Conservation (phyloP, 1,139 yeast species). For the Geotrichum australiense region DNA sequence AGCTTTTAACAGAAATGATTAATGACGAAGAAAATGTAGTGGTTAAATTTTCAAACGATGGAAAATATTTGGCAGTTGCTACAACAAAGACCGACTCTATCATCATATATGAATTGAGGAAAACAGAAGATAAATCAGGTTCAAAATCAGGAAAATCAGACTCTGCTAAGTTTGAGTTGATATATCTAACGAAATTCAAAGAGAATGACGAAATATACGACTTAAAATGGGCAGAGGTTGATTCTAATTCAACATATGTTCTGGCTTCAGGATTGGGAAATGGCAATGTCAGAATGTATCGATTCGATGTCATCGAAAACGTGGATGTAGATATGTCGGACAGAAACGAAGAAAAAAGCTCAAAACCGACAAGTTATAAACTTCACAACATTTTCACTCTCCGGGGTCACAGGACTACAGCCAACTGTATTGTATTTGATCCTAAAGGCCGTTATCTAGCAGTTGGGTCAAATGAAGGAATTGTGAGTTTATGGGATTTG, state of each 20-base stretch:
- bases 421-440: constrained; percentile 47
- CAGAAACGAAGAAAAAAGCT: background rate
- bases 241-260: constrained; percentile 18
- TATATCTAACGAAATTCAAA: constrained; percentile 18
- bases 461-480: constrained; percentile 65
- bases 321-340: constrained; percentile 3
- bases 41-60: constrained; percentile 46
- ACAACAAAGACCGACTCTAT: constrained; percentile 33
- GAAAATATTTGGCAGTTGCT: constrained; percentile 45
- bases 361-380: constrained; percentile 4
- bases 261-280: constrained; percentile 33
- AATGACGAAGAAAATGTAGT: constrained; percentile 35
- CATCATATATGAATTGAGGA: constrained; percentile 17
- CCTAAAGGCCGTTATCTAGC: constrained; percentile 51
- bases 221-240: constrained; percentile 33
- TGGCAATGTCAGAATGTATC: constrained; percentile 32
- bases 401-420: constrained; percentile 49
- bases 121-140: background rate
- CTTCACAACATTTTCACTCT: constrained; percentile 29
- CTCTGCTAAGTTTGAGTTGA: constrained; percentile 5
- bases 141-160: constrained; percentile 1
- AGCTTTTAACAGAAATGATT: constrained; percentile 35
- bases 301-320: constrained; percentile 18
- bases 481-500: constrained; percentile 56
- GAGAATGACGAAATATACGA: constrained; percentile 35